phyloP scores from a whole-genome alignment of 208 protist species.

The Leishmania martiniquensis region DNA sequence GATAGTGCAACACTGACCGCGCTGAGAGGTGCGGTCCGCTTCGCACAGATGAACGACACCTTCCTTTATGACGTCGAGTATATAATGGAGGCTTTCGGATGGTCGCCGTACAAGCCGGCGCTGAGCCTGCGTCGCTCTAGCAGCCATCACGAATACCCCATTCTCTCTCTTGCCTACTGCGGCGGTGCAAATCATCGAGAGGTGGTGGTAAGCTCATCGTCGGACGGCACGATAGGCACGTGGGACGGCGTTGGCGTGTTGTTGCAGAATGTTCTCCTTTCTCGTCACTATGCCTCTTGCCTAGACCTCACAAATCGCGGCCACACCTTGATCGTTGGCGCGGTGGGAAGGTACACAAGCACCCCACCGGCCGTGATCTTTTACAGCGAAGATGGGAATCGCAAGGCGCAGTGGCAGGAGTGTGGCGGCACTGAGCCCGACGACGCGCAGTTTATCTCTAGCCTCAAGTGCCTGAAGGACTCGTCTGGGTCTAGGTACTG shows the following conservation, averaged over 20 bases:
- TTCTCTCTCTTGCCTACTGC: constrained; percentile 79
- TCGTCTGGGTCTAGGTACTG: constrained; percentile 54
- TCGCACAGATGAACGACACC: constrained; percentile 74
- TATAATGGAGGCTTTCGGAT: constrained; percentile 83
- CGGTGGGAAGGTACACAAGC: constrained; percentile 46
- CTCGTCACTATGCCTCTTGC: constrained; percentile 85
- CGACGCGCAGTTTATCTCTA: constrained; percentile 75
- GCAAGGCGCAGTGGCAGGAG: constrained; percentile 79
- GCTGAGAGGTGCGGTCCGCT: constrained; percentile 51
- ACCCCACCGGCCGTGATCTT: constrained; percentile 79
- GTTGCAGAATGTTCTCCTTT: constrained; percentile 75
- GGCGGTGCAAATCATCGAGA: constrained; percentile 54
- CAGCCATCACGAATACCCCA: constrained; percentile 60
- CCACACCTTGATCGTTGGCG: constrained; percentile 75
- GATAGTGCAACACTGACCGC: constrained; percentile 58
- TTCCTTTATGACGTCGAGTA: constrained; percentile 92
- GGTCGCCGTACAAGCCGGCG: constrained; percentile 72
- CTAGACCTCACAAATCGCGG: constrained; percentile 82
- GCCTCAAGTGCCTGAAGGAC: constrained; percentile 58
- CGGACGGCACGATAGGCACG: constrained; percentile 81
- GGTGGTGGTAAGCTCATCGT: constrained; percentile 84
- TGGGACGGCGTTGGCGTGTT: constrained; percentile 75
- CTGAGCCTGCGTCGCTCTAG: constrained; percentile 54
- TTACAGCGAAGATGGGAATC: constrained; percentile 61
- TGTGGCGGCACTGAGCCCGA: constrained; percentile 71